phyloP scores from a whole-genome alignment of 257 asterid genomes.

The Handroanthus guayacan region DNA sequence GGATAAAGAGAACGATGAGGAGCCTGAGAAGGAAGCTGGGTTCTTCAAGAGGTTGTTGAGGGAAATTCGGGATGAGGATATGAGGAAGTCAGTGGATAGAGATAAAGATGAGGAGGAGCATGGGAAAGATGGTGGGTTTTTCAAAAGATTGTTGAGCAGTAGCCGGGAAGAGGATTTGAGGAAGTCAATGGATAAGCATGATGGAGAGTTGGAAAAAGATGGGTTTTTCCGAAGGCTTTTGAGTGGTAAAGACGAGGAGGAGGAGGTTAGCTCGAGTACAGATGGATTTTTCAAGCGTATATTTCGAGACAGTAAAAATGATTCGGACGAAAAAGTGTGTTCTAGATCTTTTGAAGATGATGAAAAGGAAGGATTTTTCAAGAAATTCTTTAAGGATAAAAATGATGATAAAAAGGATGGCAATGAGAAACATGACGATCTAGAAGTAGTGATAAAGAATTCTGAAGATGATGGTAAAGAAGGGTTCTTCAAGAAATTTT shows the following conservation, averaged over 20 bases:
- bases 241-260: slow-evolving; percentile 65
- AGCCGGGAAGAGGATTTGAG: slow-evolving; percentile 68
- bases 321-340: slow-evolving; percentile 60
- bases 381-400: slow-evolving; percentile 80
- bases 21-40: slow-evolving; percentile 69
- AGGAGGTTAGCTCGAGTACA: slow-evolving; percentile 52
- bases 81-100: slow-evolving; percentile 62
- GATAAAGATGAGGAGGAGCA: slow-evolving; percentile 57
- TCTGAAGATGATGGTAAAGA: slow-evolving; percentile 80
- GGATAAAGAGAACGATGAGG: slow-evolving; percentile 55
- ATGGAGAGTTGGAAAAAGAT: slow-evolving; percentile 74
- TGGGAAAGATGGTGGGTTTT: slow-evolving; percentile 70
- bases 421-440: slow-evolving; percentile 59
- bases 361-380: slow-evolving; percentile 79
- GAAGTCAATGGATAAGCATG: slow-evolving; percentile 66
- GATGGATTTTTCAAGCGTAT: slow-evolving; percentile 63
- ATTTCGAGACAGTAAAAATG: slow-evolving; percentile 76
- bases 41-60: slow-evolving; percentile 77
- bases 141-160: slow-evolving; percentile 71
- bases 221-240: slow-evolving; percentile 75
- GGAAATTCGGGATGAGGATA: slow-evolving; percentile 84
- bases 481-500: slow-evolving; percentile 80
- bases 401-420: slow-evolving; percentile 74
- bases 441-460: slow-evolving; percentile 57
- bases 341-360: slow-evolving; percentile 73